A percentile compares a stretch with the other conserved stretches of the same genome.
Conservation (phyloP, 78 protist species). For the Dictyostelium capitatum region DNA sequence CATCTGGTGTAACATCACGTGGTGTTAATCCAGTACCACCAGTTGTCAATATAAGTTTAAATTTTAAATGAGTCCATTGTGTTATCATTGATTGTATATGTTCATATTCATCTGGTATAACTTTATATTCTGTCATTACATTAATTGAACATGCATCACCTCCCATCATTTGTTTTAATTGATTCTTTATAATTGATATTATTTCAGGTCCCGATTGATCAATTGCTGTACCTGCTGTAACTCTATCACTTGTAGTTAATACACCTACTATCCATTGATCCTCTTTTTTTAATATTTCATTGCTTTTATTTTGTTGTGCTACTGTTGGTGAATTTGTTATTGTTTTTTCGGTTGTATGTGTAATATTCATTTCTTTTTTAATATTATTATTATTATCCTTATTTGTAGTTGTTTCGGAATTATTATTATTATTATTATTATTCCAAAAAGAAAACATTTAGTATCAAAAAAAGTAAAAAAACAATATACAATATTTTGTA, state of each 20-base stretch:
- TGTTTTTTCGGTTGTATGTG: neutral
- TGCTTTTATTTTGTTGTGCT: neutral
- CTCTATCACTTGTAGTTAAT: conserved; percentile 68
- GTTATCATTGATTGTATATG: conserved; percentile 33
- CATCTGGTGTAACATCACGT: conserved; percentile 80
- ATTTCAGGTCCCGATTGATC: conserved; percentile 81
- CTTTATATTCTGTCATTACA: conserved; percentile 23
- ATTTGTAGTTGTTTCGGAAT: neutral
- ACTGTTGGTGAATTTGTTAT: conserved; percentile 9
- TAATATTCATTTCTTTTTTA: neutral
- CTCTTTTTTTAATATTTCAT: neutral
- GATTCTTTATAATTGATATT: conserved; percentile 25
- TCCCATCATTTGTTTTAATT: conserved; percentile 17
- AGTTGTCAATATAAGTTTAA: conserved; percentile 62
- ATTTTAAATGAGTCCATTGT: conserved; percentile 27
- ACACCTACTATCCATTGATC: conserved; percentile 42
- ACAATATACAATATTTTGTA: no score
- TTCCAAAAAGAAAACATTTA: conserved; percentile 16
- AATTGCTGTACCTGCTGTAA: conserved; percentile 34
- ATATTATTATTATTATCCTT: neutral
- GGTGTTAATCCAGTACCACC: conserved; percentile 84
- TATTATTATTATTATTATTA: neutral
- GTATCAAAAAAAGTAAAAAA: neutral
- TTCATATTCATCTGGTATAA: conserved; percentile 64
- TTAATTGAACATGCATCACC: neutral